These are phyloP conservation scores for Pyrus hybrid DNA, from an alignment of 331 rosid genomes.

Conservation along the genomic window DNA sequence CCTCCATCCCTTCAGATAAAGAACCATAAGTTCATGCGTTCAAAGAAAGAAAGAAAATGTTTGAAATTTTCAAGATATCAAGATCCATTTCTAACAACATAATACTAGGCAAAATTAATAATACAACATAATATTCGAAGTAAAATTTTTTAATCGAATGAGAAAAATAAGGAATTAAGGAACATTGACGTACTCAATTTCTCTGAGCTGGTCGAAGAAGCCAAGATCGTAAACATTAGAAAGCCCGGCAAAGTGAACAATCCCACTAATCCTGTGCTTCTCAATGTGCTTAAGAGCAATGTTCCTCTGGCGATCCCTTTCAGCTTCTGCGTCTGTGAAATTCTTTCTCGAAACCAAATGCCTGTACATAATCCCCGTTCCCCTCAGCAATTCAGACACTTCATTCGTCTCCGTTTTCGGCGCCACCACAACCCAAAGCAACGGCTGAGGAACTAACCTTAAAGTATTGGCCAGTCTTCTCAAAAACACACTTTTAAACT, in stretches of 20 bases:
- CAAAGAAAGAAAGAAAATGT: not conserved
- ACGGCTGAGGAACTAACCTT: slow-evolving; percentile 57
- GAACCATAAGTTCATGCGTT: not conserved
- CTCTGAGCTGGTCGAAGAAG: slow-evolving; percentile 79
- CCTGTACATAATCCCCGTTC: slow-evolving; percentile 80
- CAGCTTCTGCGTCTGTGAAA: slow-evolving; percentile 68
- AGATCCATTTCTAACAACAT: not conserved
- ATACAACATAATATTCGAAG: not conserved
- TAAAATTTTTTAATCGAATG: not conserved
- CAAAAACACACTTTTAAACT: slow-evolving; percentile 43
- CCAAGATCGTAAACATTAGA: slow-evolving; percentile 76
- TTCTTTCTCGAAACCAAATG: slow-evolving; percentile 72
- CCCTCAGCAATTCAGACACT: slow-evolving; percentile 47
- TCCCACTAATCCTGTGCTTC: slow-evolving; percentile 72
- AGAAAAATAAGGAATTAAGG: not conserved
- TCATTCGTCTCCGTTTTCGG: slow-evolving; percentile 39
- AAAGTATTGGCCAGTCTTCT: slow-evolving; percentile 70
- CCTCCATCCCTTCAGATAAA: not conserved
- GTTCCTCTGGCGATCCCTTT: slow-evolving; percentile 77
- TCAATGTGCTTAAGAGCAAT: slow-evolving; percentile 83
- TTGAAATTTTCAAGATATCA: too few species aligned
- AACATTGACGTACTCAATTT: slow-evolving; percentile 54
- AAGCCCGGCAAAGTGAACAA: slow-evolving; percentile 87
- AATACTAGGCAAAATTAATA: not conserved
- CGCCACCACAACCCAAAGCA: slow-evolving; percentile 85